A percentile compares a stretch with the other conserved stretches of the same genome.
phyloP scores from a whole-genome alignment of 108 stramenopile species.

The Cylindrotheca fusiformis region DNA sequence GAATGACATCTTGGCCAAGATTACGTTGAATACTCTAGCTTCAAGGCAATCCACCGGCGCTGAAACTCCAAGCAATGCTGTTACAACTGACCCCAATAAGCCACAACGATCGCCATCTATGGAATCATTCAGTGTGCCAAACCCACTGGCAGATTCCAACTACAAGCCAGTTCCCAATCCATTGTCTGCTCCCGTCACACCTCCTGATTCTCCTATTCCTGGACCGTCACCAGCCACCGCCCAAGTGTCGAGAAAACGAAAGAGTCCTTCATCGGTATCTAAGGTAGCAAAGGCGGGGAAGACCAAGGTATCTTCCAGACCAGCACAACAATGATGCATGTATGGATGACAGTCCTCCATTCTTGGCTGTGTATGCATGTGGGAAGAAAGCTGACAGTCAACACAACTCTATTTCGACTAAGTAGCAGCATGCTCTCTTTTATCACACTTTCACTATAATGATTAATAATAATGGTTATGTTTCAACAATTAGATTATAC shows the following conservation, averaged over 20 bases:
- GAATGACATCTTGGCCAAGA: conserved; percentile 20
- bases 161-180: conserved; percentile 35
- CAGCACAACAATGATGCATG: too few species aligned
- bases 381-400: too few species aligned
- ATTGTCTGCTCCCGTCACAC: conserved; percentile 28
- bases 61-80: background rate
- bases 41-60: conserved; percentile 1
- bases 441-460: too few species aligned
- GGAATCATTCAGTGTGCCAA: conserved; percentile 8
- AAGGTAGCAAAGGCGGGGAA: too few species aligned
- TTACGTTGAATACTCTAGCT: conserved; percentile 23
- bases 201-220: conserved; percentile 24
- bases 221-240: background rate
- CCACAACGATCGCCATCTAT: background rate
- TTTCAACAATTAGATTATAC: too few species aligned
- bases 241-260: background rate
- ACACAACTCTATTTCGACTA: too few species aligned
- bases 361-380: too few species aligned
- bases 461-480: too few species aligned
- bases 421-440: too few species aligned
- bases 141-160: conserved; percentile 14
- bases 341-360: too few species aligned
- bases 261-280: background rate
- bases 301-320: too few species aligned
- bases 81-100: background rate